Evolutionary conservation across 805 yeast genomes (phyloP).

Genomic region (Candida methanosorbosa): DNA sequence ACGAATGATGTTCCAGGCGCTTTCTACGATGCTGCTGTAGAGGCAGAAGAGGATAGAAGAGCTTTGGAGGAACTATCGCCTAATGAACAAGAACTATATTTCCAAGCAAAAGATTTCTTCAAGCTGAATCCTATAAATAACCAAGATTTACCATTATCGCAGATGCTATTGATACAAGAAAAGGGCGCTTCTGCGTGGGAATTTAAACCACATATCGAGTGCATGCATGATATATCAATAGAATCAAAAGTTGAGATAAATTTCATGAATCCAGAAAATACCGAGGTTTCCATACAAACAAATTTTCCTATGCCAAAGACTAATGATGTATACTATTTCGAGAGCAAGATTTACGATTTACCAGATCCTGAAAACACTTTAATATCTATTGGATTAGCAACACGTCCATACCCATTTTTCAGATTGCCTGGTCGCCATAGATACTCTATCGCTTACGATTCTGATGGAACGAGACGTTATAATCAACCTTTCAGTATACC

Average conservation of each 20-base stretch:
- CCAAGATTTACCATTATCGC: conserved; percentile 35
- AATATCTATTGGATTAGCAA: conserved; percentile 71
- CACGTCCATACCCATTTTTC: conserved; percentile 90
- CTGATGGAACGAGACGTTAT: conserved; percentile 69
- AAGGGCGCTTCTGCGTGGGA: conserved; percentile 91
- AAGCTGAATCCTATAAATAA: conserved; percentile 30
- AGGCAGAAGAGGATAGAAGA: conserved; percentile 49
- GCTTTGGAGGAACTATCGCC: conserved; percentile 54
- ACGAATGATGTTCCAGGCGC: conserved; percentile 43
- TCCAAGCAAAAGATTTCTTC: conserved; percentile 52
- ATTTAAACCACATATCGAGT: conserved; percentile 51
- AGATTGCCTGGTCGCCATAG: conserved; percentile 88
- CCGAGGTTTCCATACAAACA: conserved; percentile 49
- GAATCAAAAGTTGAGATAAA: conserved; percentile 56
- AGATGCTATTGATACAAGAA: conserved; percentile 64
- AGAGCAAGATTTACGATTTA: conserved; percentile 70
- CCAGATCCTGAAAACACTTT: conserved; percentile 45
- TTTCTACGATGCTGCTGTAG: conserved; percentile 53
- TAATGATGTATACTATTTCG: conserved; percentile 85
- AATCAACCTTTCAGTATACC: conserved; percentile 60
- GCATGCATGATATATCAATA: conserved; percentile 50
- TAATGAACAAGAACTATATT: conserved; percentile 60
- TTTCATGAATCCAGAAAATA: conserved; percentile 44
- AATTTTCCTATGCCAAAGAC: conserved; percentile 78
- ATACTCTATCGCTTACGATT: conserved; percentile 81